Evolutionary conservation across 768 basidiomycete species (phyloP).

Genomic region (Lentinula sp.): DNA sequence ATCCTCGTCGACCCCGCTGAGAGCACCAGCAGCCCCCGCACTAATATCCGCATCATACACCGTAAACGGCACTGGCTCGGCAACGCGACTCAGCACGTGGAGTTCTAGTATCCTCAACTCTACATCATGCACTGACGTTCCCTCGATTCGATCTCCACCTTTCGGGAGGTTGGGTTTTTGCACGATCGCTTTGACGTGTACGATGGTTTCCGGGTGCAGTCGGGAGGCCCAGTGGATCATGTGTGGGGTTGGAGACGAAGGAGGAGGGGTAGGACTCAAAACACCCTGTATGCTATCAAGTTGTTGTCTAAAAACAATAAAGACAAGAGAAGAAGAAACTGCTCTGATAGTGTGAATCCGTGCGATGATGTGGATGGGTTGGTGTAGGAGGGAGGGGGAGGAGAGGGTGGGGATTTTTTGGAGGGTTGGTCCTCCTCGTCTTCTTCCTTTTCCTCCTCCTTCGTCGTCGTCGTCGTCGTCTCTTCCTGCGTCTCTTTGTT

Average conservation of each 20-base stretch:
- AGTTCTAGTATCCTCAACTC: conserved; percentile 27
- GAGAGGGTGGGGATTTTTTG: neutral
- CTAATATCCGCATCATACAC: conserved; percentile 34
- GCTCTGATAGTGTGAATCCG: neutral
- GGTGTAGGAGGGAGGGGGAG: neutral
- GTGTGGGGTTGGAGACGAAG: neutral
- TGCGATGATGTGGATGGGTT: neutral
- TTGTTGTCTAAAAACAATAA: conserved; percentile 14
- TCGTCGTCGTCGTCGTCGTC: too few relatives aligned
- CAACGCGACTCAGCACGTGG: conserved; percentile 36
- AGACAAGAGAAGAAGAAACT: conserved; percentile 8
- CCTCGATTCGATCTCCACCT: neutral
- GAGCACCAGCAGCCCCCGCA: conserved; percentile 18
- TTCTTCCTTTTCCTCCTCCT: too few relatives aligned
- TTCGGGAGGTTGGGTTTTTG: neutral
- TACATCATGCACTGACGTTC: neutral
- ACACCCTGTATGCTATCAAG: conserved; percentile 14
- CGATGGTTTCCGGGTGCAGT: neutral
- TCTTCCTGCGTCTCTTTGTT: too few relatives aligned
- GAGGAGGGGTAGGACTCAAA: neutral
- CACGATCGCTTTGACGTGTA: neutral
- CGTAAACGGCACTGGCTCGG: conserved; percentile 12
- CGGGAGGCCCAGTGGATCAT: neutral
- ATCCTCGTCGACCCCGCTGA: too few relatives aligned
- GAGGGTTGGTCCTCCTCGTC: too few relatives aligned